Evolutionary conservation across 1,284 basidiomycete species (phyloP), one percentile per base, ranked within the genome.

Genomic region (Leccinum proliferum): DNA sequence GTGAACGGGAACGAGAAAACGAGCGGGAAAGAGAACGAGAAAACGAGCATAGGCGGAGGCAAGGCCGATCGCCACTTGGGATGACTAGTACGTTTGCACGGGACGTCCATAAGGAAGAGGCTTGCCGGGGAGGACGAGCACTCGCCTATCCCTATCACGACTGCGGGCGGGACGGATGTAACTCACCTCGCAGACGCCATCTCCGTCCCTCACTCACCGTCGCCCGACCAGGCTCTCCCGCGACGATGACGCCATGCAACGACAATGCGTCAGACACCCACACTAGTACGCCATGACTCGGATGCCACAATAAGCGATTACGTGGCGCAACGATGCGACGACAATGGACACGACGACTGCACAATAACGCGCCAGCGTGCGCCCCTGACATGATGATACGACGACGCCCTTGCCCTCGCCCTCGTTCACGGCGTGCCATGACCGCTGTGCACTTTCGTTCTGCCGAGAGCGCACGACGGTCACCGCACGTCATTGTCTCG

Each of bases 141-240:
- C 57, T 53, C 60, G 32, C 56, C 61, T 10, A 76, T 76, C 55
- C 75, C 75, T 10, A 76, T 76, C 29, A 75, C 75, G 29, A 75
- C 72, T 8, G 75, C 75, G 32, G 75, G 75, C 37, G 72, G 72
- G 41, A 76, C 72, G 7, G 75, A 73, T 60, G 75, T 73, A 32
- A 76, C 72, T 4, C 72, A 76, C 58, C 67, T 73, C 60, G 60
- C 69, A 46, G 25, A 37, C 35, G 35, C 35, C 35, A 35, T 35
- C 35, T 11, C 35, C 10, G 35, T 35, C 35, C 10, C 35, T 35
- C 35, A 35, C 35, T 37, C 37, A 37, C 12, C 37, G 12, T 37
- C 37, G 11, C 37, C 37, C 37, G 12, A 37, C 37, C 37, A 37
- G 12, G 37, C 11, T 37, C 37, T 37, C 37, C 12, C 37, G 12